phyloP scores from a whole-genome alignment of 768 basidiomycete genomes.

The Trichaptum fuscoviolaceum region DNA sequence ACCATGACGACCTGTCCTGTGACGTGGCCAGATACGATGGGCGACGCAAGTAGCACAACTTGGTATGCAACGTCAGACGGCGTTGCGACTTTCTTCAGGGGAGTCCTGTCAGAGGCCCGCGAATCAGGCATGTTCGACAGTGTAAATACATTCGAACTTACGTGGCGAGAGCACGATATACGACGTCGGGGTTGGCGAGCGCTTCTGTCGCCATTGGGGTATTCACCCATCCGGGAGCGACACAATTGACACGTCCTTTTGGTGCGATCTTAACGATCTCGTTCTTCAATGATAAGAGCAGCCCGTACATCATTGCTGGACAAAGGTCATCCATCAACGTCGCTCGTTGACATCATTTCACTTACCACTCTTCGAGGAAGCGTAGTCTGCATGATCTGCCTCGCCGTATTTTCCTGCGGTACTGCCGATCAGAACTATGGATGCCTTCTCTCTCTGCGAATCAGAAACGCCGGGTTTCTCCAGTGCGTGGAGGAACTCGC shows the following conservation, averaged over 20 bases:
- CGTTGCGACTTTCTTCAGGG: conserved; percentile 61
- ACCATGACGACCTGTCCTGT: conserved; percentile 68
- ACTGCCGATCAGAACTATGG: conserved; percentile 64
- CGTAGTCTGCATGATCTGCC: conserved; percentile 61
- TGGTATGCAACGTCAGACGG: conserved; percentile 63
- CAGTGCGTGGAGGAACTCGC: conserved; percentile 52
- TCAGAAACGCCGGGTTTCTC: conserved; percentile 26
- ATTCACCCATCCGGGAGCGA: conserved; percentile 57
- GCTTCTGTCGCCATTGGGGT: conserved; percentile 60
- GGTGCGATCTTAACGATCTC: conserved; percentile 77
- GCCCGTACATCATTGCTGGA: conserved; percentile 67
- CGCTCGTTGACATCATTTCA: background rate
- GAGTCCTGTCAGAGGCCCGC: conserved; percentile 39
- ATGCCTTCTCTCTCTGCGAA: conserved; percentile 47
- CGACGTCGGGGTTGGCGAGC: conserved; percentile 47
- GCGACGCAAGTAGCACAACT: conserved; percentile 55
- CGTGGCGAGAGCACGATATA: conserved; percentile 64
- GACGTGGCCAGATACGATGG: conserved; percentile 61
- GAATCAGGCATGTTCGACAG: background rate
- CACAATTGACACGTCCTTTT: conserved; percentile 60
- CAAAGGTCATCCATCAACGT: background rate
- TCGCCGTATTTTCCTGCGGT: conserved; percentile 73
- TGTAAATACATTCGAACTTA: conserved; percentile 26
- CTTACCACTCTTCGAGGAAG: conserved; percentile 63
- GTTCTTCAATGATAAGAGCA: conserved; percentile 66